Evolutionary conservation across 345 rosid genomes (phyloP).

Genomic region (Eutrema heterophyllum): DNA sequence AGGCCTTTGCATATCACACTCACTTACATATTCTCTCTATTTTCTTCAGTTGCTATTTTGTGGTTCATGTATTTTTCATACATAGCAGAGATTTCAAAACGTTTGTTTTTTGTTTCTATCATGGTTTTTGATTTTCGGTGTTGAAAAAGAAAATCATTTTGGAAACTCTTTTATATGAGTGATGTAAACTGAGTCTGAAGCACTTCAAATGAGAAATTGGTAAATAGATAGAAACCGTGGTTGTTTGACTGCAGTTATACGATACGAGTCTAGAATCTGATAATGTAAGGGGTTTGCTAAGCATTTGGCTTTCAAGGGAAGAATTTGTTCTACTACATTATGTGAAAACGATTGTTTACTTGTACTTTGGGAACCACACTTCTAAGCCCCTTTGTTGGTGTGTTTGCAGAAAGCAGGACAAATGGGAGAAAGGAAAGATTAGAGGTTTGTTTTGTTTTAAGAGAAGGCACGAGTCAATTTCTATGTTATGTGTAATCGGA

Average conservation of each 20-base stretch:
- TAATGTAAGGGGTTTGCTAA: neutral
- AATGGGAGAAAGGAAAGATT: neutral
- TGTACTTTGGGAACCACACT: neutral
- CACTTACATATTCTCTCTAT: neutral
- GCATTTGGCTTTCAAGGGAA: neutral
- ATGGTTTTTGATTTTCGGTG: neutral
- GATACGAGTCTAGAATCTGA: neutral
- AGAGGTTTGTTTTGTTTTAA: neutral
- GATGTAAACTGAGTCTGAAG: neutral
- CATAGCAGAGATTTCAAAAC: neutral
- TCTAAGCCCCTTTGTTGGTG: conserved; percentile 5
- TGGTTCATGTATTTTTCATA: neutral
- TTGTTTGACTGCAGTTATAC: neutral
- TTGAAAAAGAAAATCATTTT: neutral
- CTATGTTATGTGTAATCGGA: conserved; percentile 3
- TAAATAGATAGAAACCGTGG: neutral
- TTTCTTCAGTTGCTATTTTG: neutral
- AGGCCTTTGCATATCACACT: neutral
- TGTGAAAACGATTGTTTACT: neutral
- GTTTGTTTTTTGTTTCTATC: neutral
- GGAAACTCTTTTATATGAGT: neutral
- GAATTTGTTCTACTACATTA: neutral
- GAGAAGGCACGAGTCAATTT: neutral
- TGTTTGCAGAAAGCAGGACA: conserved; percentile 1
- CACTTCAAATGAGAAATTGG: neutral